Evolutionary conservation across 2,329 filamentous ascomycete species (phyloP).

Genomic region (Fusarium coffeatum): DNA sequence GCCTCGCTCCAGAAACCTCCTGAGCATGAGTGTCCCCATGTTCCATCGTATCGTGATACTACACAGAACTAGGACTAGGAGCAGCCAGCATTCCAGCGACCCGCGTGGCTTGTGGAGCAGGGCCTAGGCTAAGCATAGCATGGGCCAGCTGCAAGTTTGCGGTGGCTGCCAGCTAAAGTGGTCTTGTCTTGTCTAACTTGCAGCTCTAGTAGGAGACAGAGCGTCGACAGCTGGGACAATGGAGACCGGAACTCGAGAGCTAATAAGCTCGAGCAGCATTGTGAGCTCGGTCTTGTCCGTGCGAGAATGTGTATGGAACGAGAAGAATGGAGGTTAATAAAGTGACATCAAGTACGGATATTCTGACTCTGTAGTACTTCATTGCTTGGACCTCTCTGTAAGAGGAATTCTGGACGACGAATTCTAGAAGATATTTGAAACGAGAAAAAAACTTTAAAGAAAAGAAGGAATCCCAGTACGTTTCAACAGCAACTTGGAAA

Average conservation of each 20-base stretch:
- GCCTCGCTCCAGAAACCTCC: slow-evolving; percentile 22
- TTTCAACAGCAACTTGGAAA: not conserved
- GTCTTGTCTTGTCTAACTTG: slow-evolving; percentile 24
- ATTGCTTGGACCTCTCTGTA: not conserved
- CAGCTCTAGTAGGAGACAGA: not conserved
- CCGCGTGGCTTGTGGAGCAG: slow-evolving; percentile 48
- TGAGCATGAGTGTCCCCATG: slow-evolving; percentile 15
- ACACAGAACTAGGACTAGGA: not conserved
- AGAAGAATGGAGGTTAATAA: slow-evolving; percentile 2
- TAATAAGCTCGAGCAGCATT: slow-evolving; percentile 3
- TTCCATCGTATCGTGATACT: slow-evolving; percentile 22
- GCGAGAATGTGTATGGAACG: slow-evolving; percentile 31
- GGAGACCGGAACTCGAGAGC: not conserved
- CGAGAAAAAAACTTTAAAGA: not conserved
- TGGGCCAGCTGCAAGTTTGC: slow-evolving; percentile 28
- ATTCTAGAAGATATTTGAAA: not conserved
- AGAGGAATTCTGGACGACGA: not conserved
- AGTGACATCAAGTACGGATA: not conserved
- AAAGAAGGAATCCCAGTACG: not conserved
- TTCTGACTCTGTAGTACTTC: not conserved
- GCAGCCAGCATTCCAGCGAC: slow-evolving; percentile 43
- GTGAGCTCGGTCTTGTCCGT: slow-evolving; percentile 36
- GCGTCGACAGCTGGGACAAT: slow-evolving; percentile 11
- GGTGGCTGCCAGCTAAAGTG: slow-evolving; percentile 30
- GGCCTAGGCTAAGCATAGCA: slow-evolving; percentile 34